phyloP scores from a whole-genome alignment of 176 grass and related monocot genomes.

The Eragrostis nindensis region DNA sequence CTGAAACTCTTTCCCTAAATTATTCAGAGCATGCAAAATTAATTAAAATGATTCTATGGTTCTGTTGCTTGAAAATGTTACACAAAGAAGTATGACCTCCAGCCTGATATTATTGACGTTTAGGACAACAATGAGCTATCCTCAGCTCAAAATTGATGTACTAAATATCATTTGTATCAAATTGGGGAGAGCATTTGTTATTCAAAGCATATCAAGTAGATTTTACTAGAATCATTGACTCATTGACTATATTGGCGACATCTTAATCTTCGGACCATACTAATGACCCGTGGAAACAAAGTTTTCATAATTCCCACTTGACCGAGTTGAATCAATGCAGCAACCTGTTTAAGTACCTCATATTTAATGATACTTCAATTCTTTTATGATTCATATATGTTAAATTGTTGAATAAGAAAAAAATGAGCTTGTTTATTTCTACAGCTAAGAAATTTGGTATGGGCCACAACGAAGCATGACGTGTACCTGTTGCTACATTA shows the following conservation, averaged over 20 bases:
- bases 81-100: not conserved
- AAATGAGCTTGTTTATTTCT: slow-evolving; percentile 23
- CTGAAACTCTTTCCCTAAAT: not conserved
- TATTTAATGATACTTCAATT: slow-evolving; percentile 1
- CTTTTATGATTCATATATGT: not conserved
- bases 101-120: not conserved
- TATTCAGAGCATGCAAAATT: too few species aligned
- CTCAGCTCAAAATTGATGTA: not conserved
- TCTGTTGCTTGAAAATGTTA: not conserved
- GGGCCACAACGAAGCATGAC: slow-evolving; percentile 43
- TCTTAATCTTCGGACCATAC: not conserved
- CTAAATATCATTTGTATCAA: not conserved
- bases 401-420: slow-evolving; percentile 1
- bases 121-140: not conserved
- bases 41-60: not conserved
- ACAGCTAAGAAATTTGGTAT: slow-evolving; percentile 49
- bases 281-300: not conserved
- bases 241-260: not conserved
- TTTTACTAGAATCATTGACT: not conserved
- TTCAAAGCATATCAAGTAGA: slow-evolving; percentile 7
- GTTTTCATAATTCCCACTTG: not conserved
- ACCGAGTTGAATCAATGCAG: not conserved
- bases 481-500: slow-evolving; percentile 37
- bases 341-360: not conserved
- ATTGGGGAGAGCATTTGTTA: not conserved